These are phyloP conservation scores for Thozetella sp. DNA, from an alignment of 495 filamentous ascomycete species.

Conservation along the genomic window DNA sequence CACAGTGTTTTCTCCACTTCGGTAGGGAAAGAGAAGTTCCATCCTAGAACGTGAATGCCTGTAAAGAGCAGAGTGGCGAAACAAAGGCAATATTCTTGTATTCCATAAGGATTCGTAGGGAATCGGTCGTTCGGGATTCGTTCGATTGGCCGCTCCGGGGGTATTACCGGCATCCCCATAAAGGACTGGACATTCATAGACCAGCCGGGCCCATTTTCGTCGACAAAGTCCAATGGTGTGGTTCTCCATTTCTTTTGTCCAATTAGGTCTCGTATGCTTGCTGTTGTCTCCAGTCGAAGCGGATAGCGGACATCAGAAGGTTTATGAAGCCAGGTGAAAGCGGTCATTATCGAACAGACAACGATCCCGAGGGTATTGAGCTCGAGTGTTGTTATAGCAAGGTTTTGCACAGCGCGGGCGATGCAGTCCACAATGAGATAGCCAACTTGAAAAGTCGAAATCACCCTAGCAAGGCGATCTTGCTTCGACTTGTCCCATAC, in stretches of 20 bases:
- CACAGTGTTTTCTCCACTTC: conserved; percentile 28
- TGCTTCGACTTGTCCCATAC: too few relatives aligned
- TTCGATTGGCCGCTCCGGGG: conserved; percentile 9
- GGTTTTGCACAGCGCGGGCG: conserved; percentile 6
- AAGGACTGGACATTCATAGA: conserved; percentile 14
- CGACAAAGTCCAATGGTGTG: conserved; percentile 17
- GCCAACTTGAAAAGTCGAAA: conserved; percentile 9
- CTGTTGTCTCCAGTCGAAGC: not conserved
- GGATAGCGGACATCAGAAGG: conserved; percentile 7
- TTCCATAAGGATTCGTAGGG: conserved; percentile 10
- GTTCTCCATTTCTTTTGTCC: not conserved
- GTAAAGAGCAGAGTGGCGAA: conserved; percentile 21
- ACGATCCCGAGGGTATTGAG: conserved; percentile 11
- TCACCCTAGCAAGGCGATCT: too few relatives aligned
- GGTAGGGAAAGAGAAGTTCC: conserved; percentile 41
- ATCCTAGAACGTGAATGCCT: conserved; percentile 33
- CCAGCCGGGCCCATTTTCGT: conserved; percentile 12
- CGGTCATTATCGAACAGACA: conserved; percentile 9
- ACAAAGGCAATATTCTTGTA: conserved; percentile 8
- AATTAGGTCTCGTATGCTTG: conserved; percentile 2
- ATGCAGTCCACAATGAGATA: conserved; percentile 9
- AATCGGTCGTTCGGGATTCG: conserved; percentile 16
- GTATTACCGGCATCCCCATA: conserved; percentile 4
- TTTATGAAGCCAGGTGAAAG: conserved; percentile 11
- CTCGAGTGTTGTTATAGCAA: conserved; percentile 13